Evolutionary conservation across 345 rosid species (phyloP).

Genomic region (Boechera retrofracta): DNA sequence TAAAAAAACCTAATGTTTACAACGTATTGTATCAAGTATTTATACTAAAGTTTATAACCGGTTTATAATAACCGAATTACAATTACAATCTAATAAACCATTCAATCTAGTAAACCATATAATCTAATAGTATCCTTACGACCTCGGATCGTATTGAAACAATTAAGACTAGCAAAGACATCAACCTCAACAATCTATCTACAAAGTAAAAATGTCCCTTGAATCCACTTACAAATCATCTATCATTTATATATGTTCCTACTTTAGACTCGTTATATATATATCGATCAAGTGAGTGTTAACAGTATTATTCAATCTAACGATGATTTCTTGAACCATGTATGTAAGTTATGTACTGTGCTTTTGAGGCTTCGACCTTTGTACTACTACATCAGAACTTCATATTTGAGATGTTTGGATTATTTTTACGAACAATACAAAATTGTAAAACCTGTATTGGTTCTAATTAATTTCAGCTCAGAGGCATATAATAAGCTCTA

Average conservation of each 20-base stretch:
- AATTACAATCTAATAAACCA: no score
- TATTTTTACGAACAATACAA: not conserved
- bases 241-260: not conserved
- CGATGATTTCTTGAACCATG: conserved; percentile 13
- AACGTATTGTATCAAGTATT: no score
- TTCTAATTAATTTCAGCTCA: not conserved
- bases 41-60: no score
- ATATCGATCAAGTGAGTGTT: not conserved
- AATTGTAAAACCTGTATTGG: not conserved
- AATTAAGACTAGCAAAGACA: conserved; percentile 41
- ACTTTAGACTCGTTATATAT: not conserved
- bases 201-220: conserved; percentile 35
- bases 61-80: no score
- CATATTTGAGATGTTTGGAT: not conserved
- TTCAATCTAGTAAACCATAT: no score
- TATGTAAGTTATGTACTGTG: conserved; percentile 3
- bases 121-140: not conserved
- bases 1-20: no score
- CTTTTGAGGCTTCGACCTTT: not conserved
- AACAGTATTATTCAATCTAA: not conserved
- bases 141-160: conserved; percentile 30
- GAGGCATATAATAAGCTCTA: not conserved
- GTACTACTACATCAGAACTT: not conserved
- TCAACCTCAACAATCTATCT: conserved; percentile 19
- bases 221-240: conserved; percentile 1